A percentile compares a stretch with the other conserved stretches of the same genome.
These are phyloP conservation scores for Fusarium praegraminearum DNA, from an alignment of 2,329 filamentous ascomycete species.

Conservation along the genomic window DNA sequence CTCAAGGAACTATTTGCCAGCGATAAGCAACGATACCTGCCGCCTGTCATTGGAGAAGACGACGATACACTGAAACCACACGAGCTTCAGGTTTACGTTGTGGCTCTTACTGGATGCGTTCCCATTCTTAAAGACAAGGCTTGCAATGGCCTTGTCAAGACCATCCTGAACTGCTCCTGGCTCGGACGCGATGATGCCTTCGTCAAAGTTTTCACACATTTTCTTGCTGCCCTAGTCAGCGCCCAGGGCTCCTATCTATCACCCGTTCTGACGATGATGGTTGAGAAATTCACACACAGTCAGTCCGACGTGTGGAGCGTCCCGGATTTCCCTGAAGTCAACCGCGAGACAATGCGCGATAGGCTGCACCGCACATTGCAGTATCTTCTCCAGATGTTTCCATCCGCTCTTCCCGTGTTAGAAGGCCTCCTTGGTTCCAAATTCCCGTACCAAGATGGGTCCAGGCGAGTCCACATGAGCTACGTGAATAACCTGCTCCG, in stretches of 20 bases:
- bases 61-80: slow-evolving; percentile 64
- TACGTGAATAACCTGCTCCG: slow-evolving; percentile 88
- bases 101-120: slow-evolving; percentile 71
- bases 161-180: slow-evolving; percentile 72
- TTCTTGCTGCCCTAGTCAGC: slow-evolving; percentile 79
- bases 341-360: slow-evolving; percentile 73
- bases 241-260: slow-evolving; percentile 84
- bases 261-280: slow-evolving; percentile 81
- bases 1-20: slow-evolving; percentile 70
- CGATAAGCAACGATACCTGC: slow-evolving; percentile 58
- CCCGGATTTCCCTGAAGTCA: slow-evolving; percentile 68
- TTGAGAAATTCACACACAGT: slow-evolving; percentile 77
- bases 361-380: slow-evolving; percentile 81
- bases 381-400: slow-evolving; percentile 83
- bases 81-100: slow-evolving; percentile 70
- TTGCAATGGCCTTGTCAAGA: slow-evolving; percentile 69
- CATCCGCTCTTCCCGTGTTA: slow-evolving; percentile 79
- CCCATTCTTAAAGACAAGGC: slow-evolving; percentile 69
- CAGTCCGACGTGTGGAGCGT: slow-evolving; percentile 61
- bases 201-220: slow-evolving; percentile 74
- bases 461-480: slow-evolving; percentile 82
- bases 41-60: slow-evolving; percentile 57
- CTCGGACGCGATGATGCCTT: slow-evolving; percentile 74
- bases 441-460: slow-evolving; percentile 83
- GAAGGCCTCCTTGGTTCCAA: slow-evolving; percentile 73